These are phyloP conservation scores for Backusella tarrabulga DNA, from an alignment of 192 early-diverging fungal species.

Conservation along the genomic window DNA sequence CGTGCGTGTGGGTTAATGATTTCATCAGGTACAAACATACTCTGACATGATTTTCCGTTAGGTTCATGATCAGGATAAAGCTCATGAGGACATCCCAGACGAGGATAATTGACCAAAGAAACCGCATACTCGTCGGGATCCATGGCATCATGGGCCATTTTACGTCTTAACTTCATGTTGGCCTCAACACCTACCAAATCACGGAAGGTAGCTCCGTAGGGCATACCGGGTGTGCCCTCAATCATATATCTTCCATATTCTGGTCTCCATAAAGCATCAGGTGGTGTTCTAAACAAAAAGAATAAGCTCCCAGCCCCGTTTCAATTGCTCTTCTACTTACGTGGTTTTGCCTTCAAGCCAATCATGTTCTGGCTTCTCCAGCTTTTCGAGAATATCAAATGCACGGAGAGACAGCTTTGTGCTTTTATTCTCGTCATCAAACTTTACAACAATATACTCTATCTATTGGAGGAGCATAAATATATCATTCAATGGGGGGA, in stretches of 20 bases:
- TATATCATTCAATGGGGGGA: not conserved
- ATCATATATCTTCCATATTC: conserved; percentile 98
- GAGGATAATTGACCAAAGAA: conserved; percentile 86
- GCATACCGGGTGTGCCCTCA: conserved; percentile 90
- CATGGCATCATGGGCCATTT: conserved; percentile 61
- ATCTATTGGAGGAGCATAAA: conserved; percentile 47
- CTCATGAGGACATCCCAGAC: conserved; percentile 79
- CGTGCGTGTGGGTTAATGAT: conserved; percentile 94
- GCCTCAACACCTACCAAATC: conserved; percentile 83
- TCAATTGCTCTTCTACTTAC: conserved; percentile 7
- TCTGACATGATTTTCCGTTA: conserved; percentile 67
- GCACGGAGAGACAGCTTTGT: conserved; percentile 77
- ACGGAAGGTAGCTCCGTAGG: conserved; percentile 81
- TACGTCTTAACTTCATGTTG: conserved; percentile 84
- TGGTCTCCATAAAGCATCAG: conserved; percentile 84
- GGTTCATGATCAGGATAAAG: conserved; percentile 69
- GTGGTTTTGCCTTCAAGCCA: conserved; percentile 30
- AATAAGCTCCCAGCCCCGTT: not conserved
- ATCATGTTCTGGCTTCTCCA: conserved; percentile 74
- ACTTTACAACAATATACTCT: conserved; percentile 89
- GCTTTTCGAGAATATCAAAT: conserved; percentile 72
- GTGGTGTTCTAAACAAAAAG: conserved; percentile 6
- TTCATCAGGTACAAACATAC: conserved; percentile 91
- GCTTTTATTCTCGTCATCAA: conserved; percentile 68
- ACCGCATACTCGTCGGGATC: conserved; percentile 72